Evolutionary conservation across 1,139 yeast genomes (phyloP).

Genomic region (Hemisphaericaspora subhashii): DNA sequence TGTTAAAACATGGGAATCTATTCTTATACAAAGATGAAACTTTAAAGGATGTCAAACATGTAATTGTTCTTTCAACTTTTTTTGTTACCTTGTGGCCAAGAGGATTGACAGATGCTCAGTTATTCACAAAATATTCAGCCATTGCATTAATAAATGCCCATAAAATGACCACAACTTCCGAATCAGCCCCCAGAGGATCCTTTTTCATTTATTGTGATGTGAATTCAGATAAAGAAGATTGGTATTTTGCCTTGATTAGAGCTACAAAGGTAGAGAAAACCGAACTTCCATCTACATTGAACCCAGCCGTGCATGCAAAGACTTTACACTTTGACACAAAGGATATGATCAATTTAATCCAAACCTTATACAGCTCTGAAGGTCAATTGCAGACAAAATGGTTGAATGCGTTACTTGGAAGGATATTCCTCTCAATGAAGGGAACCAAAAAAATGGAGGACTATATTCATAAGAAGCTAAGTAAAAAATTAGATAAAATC

Average conservation of each 20-base stretch:
- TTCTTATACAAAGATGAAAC: conserved; percentile 74
- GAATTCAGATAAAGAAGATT: conserved; percentile 83
- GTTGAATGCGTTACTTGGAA: conserved; percentile 84
- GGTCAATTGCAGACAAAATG: conserved; percentile 84
- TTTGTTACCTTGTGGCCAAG: conserved; percentile 89
- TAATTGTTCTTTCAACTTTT: conserved; percentile 70
- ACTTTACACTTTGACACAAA: conserved; percentile 71
- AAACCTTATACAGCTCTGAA: conserved; percentile 75
- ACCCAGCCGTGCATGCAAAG: conserved; percentile 56
- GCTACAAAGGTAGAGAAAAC: conserved; percentile 53
- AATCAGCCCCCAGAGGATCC: conserved; percentile 53
- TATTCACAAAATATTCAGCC: conserved; percentile 78
- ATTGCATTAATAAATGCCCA: conserved; percentile 58
- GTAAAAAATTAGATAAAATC: conserved; percentile 72
- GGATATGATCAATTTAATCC: conserved; percentile 73
- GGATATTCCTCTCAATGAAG: conserved; percentile 75
- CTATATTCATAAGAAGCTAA: conserved; percentile 57
- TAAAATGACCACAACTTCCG: conserved; percentile 6
- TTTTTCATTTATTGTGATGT: conserved; percentile 76
- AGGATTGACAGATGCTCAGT: conserved; percentile 63
- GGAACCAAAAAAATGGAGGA: conserved; percentile 65
- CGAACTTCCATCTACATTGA: conserved; percentile 18
- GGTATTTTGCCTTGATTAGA: conserved; percentile 82
- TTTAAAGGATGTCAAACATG: conserved; percentile 71
- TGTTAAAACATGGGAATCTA: conserved; percentile 79